phyloP scores from a whole-genome alignment of 441 rosid genomes.

The Codiaeum variegatum region DNA sequence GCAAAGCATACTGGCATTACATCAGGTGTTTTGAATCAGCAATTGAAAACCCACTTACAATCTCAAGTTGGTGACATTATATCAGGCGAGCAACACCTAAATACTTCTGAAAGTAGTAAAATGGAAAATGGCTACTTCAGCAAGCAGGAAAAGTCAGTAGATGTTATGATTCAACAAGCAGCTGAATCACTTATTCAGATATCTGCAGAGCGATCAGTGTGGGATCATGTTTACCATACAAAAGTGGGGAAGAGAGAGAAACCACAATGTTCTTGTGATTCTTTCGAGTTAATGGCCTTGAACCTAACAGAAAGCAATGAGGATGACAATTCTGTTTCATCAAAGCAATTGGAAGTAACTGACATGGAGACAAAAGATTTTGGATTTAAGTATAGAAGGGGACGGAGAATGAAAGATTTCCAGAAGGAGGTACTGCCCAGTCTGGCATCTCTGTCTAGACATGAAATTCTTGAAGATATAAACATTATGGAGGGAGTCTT shows the following conservation, averaged over 20 bases:
- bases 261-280: conserved; percentile 48
- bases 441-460: conserved; percentile 58
- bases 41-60: conserved; percentile 24
- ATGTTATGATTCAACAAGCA: conserved; percentile 43
- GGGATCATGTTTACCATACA: conserved; percentile 27
- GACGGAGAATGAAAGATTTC: conserved; percentile 80
- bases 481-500: conserved; percentile 67
- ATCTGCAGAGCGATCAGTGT: conserved; percentile 27
- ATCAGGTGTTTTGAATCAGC: conserved; percentile 22
- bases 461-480: conserved; percentile 69
- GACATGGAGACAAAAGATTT: conserved; percentile 41
- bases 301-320: conserved; percentile 45
- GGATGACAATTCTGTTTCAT: conserved; percentile 47
- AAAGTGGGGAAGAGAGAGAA: conserved; percentile 25
- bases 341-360: conserved; percentile 43
- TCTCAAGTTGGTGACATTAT: conserved; percentile 22
- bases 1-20: conserved; percentile 20
- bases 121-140: conserved; percentile 12
- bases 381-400: conserved; percentile 59
- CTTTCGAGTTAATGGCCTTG: conserved; percentile 53
- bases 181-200: conserved; percentile 59
- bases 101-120: conserved; percentile 22
- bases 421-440: conserved; percentile 72
- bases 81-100: conserved; percentile 24
- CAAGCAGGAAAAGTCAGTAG: conserved; percentile 27